phyloP scores from a whole-genome alignment of 2,329 filamentous ascomycete genomes.

The Phaeosphaeriaceae sp. region DNA sequence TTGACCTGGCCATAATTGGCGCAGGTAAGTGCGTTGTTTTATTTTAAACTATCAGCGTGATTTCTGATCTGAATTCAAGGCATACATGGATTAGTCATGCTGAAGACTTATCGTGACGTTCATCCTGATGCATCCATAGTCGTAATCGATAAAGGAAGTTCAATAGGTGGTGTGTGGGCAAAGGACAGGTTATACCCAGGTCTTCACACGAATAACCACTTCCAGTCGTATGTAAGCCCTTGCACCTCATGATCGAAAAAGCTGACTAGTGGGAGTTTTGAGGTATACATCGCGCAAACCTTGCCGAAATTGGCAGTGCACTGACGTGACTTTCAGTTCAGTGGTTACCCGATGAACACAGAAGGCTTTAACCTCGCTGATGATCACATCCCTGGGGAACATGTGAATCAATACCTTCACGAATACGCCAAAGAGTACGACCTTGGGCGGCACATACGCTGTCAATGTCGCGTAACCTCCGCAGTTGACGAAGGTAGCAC shows the following conservation, averaged over 20 bases:
- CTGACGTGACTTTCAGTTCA: constrained; percentile 35
- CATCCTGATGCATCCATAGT: constrained; percentile 50
- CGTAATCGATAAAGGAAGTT: constrained; percentile 52
- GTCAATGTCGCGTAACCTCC: constrained; percentile 59
- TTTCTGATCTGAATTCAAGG: constrained; percentile 20
- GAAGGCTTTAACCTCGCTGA: constrained; percentile 43
- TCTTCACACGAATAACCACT: constrained; percentile 53
- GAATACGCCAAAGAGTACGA: constrained; percentile 52
- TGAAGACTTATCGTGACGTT: constrained; percentile 57
- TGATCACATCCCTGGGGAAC: constrained; percentile 65
- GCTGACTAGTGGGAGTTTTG: constrained; percentile 18
- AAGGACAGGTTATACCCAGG: constrained; percentile 52
- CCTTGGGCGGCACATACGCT: constrained; percentile 56
- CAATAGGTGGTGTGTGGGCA: constrained; percentile 54
- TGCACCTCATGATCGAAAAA: neutral
- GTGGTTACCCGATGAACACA: constrained; percentile 43
- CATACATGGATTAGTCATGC: constrained; percentile 54
- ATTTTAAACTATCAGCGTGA: neutral
- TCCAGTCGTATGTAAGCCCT: constrained; percentile 39
- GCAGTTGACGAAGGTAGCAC: constrained; percentile 49
- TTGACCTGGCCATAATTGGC: constrained; percentile 38
- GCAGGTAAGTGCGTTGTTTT: constrained; percentile 24
- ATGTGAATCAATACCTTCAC: constrained; percentile 64
- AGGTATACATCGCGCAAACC: constrained; percentile 10
- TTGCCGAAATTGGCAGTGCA: neutral